Percentiles rank a stretch among this genome's conserved stretches.
Evolutionary conservation across 768 basidiomycete genomes (phyloP).

Genomic region (Nidularia sp.): DNA sequence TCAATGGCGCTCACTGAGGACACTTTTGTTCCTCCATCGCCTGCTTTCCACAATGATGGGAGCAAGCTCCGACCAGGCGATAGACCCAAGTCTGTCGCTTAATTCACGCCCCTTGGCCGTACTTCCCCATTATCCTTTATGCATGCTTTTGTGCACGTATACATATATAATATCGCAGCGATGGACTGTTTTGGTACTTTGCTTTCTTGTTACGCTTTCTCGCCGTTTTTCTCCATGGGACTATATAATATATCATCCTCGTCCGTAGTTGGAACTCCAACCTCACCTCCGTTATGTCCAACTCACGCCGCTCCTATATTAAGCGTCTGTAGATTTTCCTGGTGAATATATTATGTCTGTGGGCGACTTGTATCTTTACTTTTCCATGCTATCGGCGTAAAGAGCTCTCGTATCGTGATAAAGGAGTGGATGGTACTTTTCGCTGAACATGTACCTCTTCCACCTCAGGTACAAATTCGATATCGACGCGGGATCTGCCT

Average conservation of each 20-base stretch:
- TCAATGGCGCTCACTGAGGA: slow-evolving; percentile 62
- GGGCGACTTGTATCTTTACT: too few species aligned
- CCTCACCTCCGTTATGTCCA: too few species aligned
- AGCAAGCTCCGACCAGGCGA: slow-evolving; percentile 23
- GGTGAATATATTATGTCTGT: too few species aligned
- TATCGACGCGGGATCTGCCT: neutral
- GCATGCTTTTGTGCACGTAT: neutral
- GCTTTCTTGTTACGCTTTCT: neutral
- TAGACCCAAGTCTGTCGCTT: slow-evolving; percentile 42
- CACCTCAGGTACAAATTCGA: neutral
- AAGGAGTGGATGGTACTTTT: too few species aligned
- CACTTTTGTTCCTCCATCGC: slow-evolving; percentile 56
- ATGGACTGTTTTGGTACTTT: neutral
- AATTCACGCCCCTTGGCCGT: slow-evolving; percentile 1
- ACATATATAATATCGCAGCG: neutral
- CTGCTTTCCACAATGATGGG: slow-evolving; percentile 47
- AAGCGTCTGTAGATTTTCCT: too few species aligned
- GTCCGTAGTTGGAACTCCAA: too few species aligned
- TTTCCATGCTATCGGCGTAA: too few species aligned
- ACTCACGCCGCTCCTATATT: too few species aligned
- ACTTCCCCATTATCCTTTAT: neutral
- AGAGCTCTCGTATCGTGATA: too few species aligned
- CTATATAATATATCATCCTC: too few species aligned
- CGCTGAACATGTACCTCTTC: too few species aligned
- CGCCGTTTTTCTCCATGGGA: neutral